These are phyloP conservation scores for Cyclotella sp. DNA, from an alignment of 108 stramenopile species.

Conservation along the genomic window DNA sequence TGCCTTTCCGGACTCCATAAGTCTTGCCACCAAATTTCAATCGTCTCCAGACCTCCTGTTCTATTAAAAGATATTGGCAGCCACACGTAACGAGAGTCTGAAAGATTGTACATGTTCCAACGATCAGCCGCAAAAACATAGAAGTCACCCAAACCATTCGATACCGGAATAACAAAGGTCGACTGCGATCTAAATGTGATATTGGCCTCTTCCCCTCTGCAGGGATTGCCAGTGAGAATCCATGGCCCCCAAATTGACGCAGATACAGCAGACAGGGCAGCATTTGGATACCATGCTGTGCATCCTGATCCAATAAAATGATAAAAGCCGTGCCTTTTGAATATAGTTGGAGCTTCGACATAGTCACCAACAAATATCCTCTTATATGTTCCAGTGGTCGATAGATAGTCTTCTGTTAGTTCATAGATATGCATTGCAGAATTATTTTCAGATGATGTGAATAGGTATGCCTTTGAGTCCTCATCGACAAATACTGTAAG, in stretches of 20 bases:
- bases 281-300: conserved; percentile 36
- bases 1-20: not conserved
- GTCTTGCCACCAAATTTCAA: conserved; percentile 16
- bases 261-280: conserved; percentile 17
- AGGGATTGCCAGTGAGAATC: conserved; percentile 21
- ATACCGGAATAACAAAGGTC: conserved; percentile 24
- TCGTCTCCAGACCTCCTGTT: not conserved
- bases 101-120: conserved; percentile 25
- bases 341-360: conserved; percentile 27
- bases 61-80: conserved; percentile 22
- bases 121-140: conserved; percentile 31
- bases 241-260: conserved; percentile 15
- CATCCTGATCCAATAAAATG: conserved; percentile 41
- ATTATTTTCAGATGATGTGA: conserved; percentile 33
- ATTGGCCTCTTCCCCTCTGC: conserved; percentile 16
- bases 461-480: conserved; percentile 22
- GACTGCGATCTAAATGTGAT: conserved; percentile 24
- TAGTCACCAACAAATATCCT: conserved; percentile 22
- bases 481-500: conserved; percentile 33
- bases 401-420: conserved; percentile 23
- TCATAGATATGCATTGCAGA: conserved; percentile 28
- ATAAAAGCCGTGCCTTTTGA: conserved; percentile 23
- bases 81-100: conserved; percentile 35
- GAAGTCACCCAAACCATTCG: not conserved
- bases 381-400: conserved; percentile 18